Evolutionary conservation across 2,329 filamentous ascomycete genomes (phyloP).

Genomic region (Aspergillus pseudotamarii): DNA sequence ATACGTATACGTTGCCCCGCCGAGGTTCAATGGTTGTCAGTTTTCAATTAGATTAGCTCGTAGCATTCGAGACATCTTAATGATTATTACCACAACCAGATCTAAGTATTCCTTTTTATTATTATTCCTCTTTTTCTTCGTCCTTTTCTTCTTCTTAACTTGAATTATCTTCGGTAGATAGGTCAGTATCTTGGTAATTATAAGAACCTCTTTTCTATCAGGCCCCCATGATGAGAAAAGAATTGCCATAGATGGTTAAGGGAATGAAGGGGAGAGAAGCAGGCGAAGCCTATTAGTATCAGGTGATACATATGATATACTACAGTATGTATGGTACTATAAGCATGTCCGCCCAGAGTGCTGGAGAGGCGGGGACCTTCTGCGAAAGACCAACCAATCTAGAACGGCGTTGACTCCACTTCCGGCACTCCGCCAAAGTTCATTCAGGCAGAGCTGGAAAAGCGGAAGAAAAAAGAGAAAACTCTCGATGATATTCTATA

Average conservation of each 20-base stretch:
- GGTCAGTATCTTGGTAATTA: background rate
- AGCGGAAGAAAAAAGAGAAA: background rate
- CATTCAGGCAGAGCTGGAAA: background rate
- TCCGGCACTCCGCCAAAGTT: constrained; percentile 3
- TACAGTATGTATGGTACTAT: background rate
- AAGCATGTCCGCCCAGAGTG: background rate
- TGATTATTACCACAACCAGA: too few species aligned
- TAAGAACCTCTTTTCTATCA: background rate
- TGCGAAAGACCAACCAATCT: background rate
- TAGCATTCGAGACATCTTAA: background rate
- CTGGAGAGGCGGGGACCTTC: background rate
- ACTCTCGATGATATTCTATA: background rate
- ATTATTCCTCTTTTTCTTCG: too few species aligned
- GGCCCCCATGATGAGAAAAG: background rate
- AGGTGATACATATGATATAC: background rate
- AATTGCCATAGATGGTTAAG: background rate
- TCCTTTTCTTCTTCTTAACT: background rate
- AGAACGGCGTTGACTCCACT: constrained; percentile 2
- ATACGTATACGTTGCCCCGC: background rate
- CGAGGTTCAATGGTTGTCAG: background rate
- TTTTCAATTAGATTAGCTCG: background rate
- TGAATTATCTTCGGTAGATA: background rate
- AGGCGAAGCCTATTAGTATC: background rate
- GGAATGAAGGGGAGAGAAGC: background rate
- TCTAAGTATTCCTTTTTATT: too few species aligned